phyloP scores from a whole-genome alignment of 106 monocot species.

The Acorus gramineus region DNA sequence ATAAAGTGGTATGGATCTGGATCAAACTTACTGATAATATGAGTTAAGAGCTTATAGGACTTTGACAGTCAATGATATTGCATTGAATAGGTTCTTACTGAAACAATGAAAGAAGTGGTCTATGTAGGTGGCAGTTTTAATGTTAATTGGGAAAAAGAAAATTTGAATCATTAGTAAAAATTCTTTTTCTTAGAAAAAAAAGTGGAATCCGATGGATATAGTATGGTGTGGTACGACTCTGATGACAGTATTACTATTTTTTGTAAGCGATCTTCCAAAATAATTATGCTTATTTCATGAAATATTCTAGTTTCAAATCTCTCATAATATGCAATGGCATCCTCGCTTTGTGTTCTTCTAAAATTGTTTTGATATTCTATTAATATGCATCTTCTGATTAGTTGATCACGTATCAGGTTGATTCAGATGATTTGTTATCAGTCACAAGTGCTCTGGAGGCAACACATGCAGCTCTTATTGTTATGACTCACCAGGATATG shows the following conservation, averaged over 20 bases:
- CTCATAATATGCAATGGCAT: too few relatives aligned
- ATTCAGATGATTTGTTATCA: conserved; percentile 38
- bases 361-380: conserved; percentile 1
- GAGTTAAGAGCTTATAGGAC: too few relatives aligned
- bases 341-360: not conserved
- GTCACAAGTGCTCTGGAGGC: conserved; percentile 82
- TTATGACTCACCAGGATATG: conserved; percentile 89
- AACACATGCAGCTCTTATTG: conserved; percentile 60
- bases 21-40: too few relatives aligned
- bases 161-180: not conserved
- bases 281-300: too few relatives aligned
- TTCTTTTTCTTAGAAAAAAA: not conserved
- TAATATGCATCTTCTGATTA: conserved; percentile 2
- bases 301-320: too few relatives aligned
- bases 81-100: too few relatives aligned
- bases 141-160: not conserved
- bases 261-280: too few relatives aligned
- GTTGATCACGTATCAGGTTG: conserved; percentile 34
- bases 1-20: too few relatives aligned
- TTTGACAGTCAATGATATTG: too few relatives aligned
- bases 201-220: not conserved
- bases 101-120: too few relatives aligned
- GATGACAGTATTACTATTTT: too few relatives aligned
- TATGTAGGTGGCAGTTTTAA: too few relatives aligned
- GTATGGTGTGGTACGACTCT: not conserved